Evolutionary conservation across 2,329 filamentous ascomycete species (phyloP).

Genomic region (Dothistroma pini): DNA sequence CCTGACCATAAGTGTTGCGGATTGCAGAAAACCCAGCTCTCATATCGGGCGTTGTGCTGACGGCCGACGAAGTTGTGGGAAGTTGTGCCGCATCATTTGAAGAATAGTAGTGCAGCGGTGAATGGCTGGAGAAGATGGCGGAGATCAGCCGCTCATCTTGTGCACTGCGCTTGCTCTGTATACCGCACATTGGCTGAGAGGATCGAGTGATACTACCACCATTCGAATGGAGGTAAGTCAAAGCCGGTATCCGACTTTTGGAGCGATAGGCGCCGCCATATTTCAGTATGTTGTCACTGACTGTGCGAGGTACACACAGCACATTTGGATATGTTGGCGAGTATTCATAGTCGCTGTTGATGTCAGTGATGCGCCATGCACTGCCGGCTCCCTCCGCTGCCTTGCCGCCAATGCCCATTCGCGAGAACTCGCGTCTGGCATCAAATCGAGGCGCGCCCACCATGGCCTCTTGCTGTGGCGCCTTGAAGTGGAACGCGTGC

Average conservation of each 20-base stretch:
- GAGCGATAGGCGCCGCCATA: constrained; percentile 90
- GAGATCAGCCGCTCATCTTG: constrained; percentile 93
- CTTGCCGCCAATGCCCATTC: constrained; percentile 83
- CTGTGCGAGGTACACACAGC: constrained; percentile 77
- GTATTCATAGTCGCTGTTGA: constrained; percentile 88
- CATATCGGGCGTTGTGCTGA: not conserved
- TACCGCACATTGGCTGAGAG: constrained; percentile 84
- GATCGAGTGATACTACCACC: constrained; percentile 96
- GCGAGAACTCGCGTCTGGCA: constrained; percentile 75
- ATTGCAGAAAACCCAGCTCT: not conserved
- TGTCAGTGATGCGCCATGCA: constrained; percentile 84
- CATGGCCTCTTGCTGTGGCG: constrained; percentile 60
- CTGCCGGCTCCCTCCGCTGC: constrained; percentile 55
- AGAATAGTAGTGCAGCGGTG: constrained; percentile 14
- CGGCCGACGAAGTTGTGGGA: not conserved
- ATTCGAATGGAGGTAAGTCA: constrained; percentile 96
- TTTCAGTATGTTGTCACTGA: constrained; percentile 96
- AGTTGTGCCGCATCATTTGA: constrained; percentile 4
- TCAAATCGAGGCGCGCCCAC: constrained; percentile 84
- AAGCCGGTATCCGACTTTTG: constrained; percentile 76
- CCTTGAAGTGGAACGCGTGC: constrained; percentile 83
- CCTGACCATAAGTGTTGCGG: not conserved
- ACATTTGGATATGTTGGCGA: constrained; percentile 88
- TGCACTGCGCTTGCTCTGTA: constrained; percentile 78
- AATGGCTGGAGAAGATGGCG: constrained; percentile 76